These are phyloP conservation scores for Cordyceps pruinosa DNA, from an alignment of 2,329 filamentous ascomycete species.

Conservation along the genomic window DNA sequence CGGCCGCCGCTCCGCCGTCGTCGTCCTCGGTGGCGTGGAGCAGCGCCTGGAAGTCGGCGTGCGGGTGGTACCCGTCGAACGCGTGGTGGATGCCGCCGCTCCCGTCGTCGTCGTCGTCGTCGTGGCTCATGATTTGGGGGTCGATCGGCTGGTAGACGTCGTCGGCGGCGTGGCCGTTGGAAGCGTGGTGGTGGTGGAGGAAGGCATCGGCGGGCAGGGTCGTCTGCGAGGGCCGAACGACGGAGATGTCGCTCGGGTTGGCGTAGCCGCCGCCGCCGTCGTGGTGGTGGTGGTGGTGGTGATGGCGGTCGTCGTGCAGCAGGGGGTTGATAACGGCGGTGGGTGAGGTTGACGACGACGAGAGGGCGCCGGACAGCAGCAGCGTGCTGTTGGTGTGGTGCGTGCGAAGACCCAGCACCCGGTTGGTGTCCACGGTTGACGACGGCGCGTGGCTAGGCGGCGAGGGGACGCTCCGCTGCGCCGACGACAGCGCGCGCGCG, in stretches of 20 bases:
- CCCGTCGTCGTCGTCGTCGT: conserved; percentile 23
- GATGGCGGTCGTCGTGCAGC: conserved; percentile 14
- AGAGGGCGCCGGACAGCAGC: conserved; percentile 1
- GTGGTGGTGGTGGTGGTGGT: background rate
- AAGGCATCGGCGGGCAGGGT: conserved; percentile 18
- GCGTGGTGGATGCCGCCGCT: conserved; percentile 17
- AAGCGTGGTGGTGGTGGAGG: conserved; percentile 22
- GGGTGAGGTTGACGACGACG: background rate
- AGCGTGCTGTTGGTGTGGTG: conserved; percentile 8
- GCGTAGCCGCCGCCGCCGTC: conserved; percentile 32
- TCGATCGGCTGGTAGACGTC: conserved; percentile 49
- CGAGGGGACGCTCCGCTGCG: background rate
- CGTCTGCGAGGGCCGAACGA: conserved; percentile 32
- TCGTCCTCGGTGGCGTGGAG: conserved; percentile 41
- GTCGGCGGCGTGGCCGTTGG: conserved; percentile 25
- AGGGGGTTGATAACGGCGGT: background rate
- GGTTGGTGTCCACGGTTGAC: conserved; percentile 9
- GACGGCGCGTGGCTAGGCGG: background rate
- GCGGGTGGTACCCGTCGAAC: conserved; percentile 36
- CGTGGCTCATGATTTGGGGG: conserved; percentile 49
- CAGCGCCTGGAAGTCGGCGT: conserved; percentile 47
- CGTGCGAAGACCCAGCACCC: conserved; percentile 15
- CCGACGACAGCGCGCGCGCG: background rate
- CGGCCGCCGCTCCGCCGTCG: conserved; percentile 15
- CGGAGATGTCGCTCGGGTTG: conserved; percentile 42